Percentiles rank a stretch among this genome's conserved stretches.
Conservation (phyloP, 2,329 filamentous ascomycete genomes). For the Mollisiaceae sp. region DNA sequence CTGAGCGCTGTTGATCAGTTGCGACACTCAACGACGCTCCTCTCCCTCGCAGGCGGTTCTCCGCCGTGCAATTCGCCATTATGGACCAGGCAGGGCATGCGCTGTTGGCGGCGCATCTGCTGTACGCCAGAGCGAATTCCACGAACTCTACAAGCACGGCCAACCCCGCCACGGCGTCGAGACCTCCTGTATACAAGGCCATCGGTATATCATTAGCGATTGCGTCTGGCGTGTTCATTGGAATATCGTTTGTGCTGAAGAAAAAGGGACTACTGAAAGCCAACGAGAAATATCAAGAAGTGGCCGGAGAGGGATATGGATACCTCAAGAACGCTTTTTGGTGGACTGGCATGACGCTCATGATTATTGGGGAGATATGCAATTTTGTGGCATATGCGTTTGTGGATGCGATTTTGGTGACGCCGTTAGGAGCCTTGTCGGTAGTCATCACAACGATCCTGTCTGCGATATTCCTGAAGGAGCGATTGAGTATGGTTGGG, state of each 20-base stretch:
- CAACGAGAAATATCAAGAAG: constrained; percentile 95
- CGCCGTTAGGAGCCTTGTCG: constrained; percentile 85
- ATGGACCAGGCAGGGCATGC: constrained; percentile 48
- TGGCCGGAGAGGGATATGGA: constrained; percentile 93
- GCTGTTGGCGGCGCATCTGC: constrained; percentile 46
- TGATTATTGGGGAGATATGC: constrained; percentile 96
- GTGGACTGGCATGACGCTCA: constrained; percentile 95
- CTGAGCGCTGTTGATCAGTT: constrained; percentile 24
- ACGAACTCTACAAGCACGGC: constrained; percentile 38
- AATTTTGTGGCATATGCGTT: constrained; percentile 98
- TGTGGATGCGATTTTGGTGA: constrained; percentile 94
- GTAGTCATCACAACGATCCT: constrained; percentile 92
- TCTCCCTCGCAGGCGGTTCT: constrained; percentile 21
- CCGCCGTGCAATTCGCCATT: constrained; percentile 30
- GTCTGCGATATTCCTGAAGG: constrained; percentile 94
- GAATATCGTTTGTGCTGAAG: constrained; percentile 92
- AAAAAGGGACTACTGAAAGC: constrained; percentile 90
- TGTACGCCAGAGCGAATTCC: constrained; percentile 52
- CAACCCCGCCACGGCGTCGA: constrained; percentile 27
- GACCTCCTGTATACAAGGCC: constrained; percentile 69
- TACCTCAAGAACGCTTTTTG: constrained; percentile 95
- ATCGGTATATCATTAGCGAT: constrained; percentile 87
- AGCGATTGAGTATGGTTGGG: constrained; percentile 91
- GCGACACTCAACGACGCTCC: constrained; percentile 17
- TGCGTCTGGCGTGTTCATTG: constrained; percentile 89